A percentile compares a stretch with the other conserved stretches of the same genome.
Evolutionary conservation across 2,329 filamentous ascomycete species (phyloP).

Genomic region (Aspergillus amoenus): DNA sequence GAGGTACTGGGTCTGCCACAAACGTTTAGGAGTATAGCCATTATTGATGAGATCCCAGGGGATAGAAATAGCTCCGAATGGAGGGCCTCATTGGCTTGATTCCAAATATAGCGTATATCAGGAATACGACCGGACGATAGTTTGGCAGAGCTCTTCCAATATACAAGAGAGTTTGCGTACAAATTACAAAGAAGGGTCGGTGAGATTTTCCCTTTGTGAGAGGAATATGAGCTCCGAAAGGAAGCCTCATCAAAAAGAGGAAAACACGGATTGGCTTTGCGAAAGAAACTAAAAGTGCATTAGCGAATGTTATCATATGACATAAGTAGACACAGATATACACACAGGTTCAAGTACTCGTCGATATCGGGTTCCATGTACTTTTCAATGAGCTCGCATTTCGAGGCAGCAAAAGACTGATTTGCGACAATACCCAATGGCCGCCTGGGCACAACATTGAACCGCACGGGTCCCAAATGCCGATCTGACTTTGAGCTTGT

Average conservation of each 20-base stretch:
- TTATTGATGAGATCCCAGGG: conserved; percentile 55
- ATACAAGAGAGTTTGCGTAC: conserved; percentile 53
- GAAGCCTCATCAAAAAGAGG: conserved; percentile 54
- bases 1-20: conserved; percentile 56
- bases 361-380: conserved; percentile 40
- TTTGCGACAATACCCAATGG: conserved; percentile 36
- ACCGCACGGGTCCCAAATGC: conserved; percentile 40
- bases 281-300: conserved; percentile 45
- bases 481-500: conserved; percentile 23
- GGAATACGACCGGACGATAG: conserved; percentile 42
- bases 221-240: conserved; percentile 44
- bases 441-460: conserved; percentile 49
- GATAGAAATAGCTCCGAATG: conserved; percentile 56
- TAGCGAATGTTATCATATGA: neutral
- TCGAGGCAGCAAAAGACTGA: conserved; percentile 32
- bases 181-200: conserved; percentile 53
- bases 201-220: conserved; percentile 48
- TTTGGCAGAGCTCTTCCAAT: conserved; percentile 47
- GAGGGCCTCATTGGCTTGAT: conserved; percentile 54
- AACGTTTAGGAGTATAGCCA: conserved; percentile 55
- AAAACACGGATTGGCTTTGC: conserved; percentile 52
- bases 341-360: conserved; percentile 48
- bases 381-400: conserved; percentile 52
- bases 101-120: conserved; percentile 59
- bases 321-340: neutral